Evolutionary conservation across 306 rosid species (phyloP).

Genomic region (Vicia faba): DNA sequence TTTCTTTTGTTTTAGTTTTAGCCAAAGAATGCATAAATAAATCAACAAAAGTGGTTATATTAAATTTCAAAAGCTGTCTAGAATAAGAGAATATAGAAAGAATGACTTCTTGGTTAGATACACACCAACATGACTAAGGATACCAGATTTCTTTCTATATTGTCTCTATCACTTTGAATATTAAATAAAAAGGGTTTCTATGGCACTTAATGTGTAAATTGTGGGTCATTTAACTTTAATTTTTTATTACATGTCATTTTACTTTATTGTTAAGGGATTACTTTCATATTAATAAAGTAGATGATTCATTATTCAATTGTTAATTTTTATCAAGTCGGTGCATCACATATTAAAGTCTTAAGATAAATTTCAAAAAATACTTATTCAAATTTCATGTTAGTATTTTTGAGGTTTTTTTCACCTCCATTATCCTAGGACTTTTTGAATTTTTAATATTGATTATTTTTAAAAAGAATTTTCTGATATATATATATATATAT

Average conservation of each 20-base stretch:
- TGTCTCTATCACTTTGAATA: slow-evolving; percentile 43
- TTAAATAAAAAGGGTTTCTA: slow-evolving; percentile 35
- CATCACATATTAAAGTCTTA: no score
- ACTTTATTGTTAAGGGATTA: neutral
- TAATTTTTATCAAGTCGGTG: no score
- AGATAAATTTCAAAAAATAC: no score
- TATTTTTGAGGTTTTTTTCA: no score
- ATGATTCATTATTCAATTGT: neutral
- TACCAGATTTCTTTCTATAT: slow-evolving; percentile 30
- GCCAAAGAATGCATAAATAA: slow-evolving; percentile 34
- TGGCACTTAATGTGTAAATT: slow-evolving; percentile 38
- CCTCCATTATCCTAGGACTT: no score
- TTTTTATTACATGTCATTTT: no score
- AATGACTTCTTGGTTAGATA: slow-evolving; percentile 40
- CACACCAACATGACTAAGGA: slow-evolving; percentile 25
- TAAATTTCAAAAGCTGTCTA: slow-evolving; percentile 39
- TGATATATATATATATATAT: no score
- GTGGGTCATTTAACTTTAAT: no score
- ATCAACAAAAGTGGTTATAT: slow-evolving; percentile 11
- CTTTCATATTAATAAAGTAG: neutral
- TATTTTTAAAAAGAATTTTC: no score
- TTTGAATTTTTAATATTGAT: no score
- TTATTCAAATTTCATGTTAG: no score
- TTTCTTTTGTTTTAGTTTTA: slow-evolving; percentile 29
- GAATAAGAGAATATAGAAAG: slow-evolving; percentile 28